Evolutionary conservation across 2,329 filamentous ascomycete species (phyloP), one percentile per base, ranked within the genome.

Genomic region (Fonsecaea pedrosoi): DNA sequence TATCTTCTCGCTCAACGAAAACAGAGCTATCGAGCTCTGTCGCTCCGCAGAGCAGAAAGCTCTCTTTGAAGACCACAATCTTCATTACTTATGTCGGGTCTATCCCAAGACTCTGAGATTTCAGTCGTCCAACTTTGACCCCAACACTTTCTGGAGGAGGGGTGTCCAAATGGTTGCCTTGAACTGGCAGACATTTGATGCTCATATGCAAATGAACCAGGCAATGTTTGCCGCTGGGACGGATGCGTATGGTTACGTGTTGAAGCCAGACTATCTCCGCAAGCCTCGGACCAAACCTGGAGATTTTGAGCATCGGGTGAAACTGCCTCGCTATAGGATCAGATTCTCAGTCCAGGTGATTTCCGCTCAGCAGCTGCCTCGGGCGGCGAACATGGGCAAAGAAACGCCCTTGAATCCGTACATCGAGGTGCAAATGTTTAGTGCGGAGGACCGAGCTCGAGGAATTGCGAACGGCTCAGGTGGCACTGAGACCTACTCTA

Each of bases 181-280:
- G 69, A 99, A 99, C 80, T 98, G 95, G 94, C 95, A 99, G 80
- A 98, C 94, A 0, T 97, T 96, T 75, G 95, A 98, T 76, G 85
- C 96, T 18, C 92, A 94, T 54, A 95, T 97, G 87, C 94, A 98
- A 76, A 86, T 98, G 78, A 98, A 98, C 77, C 91, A 95, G 72
- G 95, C 95, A 75, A 98, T 99, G 95, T 99, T 97, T 76, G 91
- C 93, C 55, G 92, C 92, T 65, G 92, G 92, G 53, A 89, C 86
- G 12, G 95, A 97, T 79, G 87, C 89, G 64, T 92, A 91, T 2
- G 95, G 95, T 54, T 99, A 98, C 74, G 93, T 98, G 13, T 86
- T 97, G 61, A 99, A 99, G 81, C 94, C 95, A 21, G 86, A 89
- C 40, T 92, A 94, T 75, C 87, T 97, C 69, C 90, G 94, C 30